phyloP scores from a whole-genome alignment of 108 stramenopile species.

The Cyclostephanos invisitatus region DNA sequence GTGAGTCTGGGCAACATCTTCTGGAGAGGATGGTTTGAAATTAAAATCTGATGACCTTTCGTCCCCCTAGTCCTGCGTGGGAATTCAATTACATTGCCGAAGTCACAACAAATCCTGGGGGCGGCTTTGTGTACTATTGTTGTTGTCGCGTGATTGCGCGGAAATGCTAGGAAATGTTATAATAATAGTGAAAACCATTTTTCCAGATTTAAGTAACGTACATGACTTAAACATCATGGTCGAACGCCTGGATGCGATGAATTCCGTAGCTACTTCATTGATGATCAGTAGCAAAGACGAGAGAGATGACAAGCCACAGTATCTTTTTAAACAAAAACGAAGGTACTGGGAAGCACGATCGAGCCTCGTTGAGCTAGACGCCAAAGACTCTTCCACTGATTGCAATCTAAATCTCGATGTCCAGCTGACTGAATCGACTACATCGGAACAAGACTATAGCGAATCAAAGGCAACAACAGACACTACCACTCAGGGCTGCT shows the following conservation, averaged over 20 bases:
- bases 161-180: too few relatives aligned
- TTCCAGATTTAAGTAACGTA: too few relatives aligned
- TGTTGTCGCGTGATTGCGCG: too few relatives aligned
- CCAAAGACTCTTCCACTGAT: background rate
- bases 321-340: background rate
- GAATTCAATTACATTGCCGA: too few relatives aligned
- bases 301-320: background rate
- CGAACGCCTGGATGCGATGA: background rate
- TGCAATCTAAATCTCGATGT: constrained; percentile 7
- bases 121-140: too few relatives aligned
- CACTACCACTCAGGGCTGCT: background rate
- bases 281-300: background rate
- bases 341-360: constrained; percentile 2
- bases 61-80: too few relatives aligned
- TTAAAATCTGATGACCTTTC: too few relatives aligned
- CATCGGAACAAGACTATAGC: background rate
- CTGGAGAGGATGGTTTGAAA: too few relatives aligned
- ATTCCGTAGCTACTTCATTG: background rate
- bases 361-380: background rate
- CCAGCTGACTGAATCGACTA: background rate
- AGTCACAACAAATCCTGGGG: too few relatives aligned
- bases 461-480: background rate
- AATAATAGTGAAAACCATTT: too few relatives aligned
- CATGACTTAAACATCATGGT: background rate
- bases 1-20: too few relatives aligned